Evolutionary conservation across 495 filamentous ascomycete species (phyloP), one percentile per base, ranked within the genome.

Genomic region (Talaromyces trachyspermus): DNA sequence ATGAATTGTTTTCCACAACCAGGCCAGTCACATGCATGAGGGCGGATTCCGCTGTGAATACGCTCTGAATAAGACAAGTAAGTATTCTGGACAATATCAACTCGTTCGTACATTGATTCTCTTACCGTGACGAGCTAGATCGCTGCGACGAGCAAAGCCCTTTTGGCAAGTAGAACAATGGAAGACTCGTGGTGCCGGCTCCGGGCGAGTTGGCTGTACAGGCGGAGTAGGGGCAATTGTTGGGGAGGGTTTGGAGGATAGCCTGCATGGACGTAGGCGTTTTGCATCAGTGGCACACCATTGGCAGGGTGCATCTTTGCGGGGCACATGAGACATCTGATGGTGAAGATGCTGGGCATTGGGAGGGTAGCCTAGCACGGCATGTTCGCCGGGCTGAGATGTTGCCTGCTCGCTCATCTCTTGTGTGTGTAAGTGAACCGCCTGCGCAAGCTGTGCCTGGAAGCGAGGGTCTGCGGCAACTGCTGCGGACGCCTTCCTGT

Each of bases 1-100:
- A 98, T 98, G 61, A 98, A 98, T 57, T 91, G 89, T 61, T 97
- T 98, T 24, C 83, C 82, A 64, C 92, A 98, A 14, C 83, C 84
- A 30, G 85, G 85, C 62, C 80, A 85, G 52, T 95, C 90, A 64
- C 92, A 98, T 36, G 89, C 86, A 64, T 98, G 92, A 27, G 92
- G 92, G 29, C 94, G 75, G 35, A 90, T 72, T 11, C 94, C 94
- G 41, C 81, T 95, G 60, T 98, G 92, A 48, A 98, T 98, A 11
- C 92, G 84, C 66, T 98, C 92, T 97, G 58, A 9, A 56, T 23
- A 12, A 33, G 22, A 35, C n/a, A 30, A 40, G 17, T 30, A 24
- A 26, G 15, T 14, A 48, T 38, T 4, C 2, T n/a, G n/a, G n/a
- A n/a, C n/a, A n/a, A n/a, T n/a, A n/a, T n/a, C n/a, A n/a, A 9